Evolutionary conservation across 768 basidiomycete genomes (phyloP).

Genomic region (Hericium alpestre): DNA sequence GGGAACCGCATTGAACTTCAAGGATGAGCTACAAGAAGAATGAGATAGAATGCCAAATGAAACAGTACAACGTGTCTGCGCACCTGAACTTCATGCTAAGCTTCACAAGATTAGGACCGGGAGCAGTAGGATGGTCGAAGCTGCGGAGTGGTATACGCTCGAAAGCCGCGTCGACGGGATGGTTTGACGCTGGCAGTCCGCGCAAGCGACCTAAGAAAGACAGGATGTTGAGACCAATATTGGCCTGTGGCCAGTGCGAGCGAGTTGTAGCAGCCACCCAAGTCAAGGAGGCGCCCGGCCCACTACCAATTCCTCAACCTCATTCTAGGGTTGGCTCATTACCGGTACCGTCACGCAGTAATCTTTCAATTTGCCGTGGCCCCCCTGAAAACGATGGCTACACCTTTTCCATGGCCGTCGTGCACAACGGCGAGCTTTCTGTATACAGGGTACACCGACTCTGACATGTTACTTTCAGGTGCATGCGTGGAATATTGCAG

Average conservation of each 20-base stretch:
- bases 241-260: background rate
- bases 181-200: background rate
- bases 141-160: conserved; percentile 8
- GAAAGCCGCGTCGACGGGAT: background rate
- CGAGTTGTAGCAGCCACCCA: no score
- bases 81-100: conserved; percentile 54
- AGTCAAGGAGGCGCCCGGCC: no score
- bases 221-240: background rate
- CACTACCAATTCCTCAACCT: no score
- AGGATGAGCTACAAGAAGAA: conserved; percentile 45
- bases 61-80: conserved; percentile 1
- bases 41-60: background rate
- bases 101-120: conserved; percentile 3
- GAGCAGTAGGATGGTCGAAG: background rate
- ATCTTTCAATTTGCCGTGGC: no score
- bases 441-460: no score
- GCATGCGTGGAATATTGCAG: no score
- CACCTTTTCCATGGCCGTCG: no score
- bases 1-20: conserved; percentile 84
- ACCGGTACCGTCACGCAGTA: no score
- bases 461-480: no score
- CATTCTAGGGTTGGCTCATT: no score
- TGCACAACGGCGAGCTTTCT: no score
- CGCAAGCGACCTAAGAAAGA: background rate
- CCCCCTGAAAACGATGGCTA: no score